Evolutionary conservation across 495 filamentous ascomycete genomes (phyloP).

Genomic region (Xeromyces bisporus): DNA sequence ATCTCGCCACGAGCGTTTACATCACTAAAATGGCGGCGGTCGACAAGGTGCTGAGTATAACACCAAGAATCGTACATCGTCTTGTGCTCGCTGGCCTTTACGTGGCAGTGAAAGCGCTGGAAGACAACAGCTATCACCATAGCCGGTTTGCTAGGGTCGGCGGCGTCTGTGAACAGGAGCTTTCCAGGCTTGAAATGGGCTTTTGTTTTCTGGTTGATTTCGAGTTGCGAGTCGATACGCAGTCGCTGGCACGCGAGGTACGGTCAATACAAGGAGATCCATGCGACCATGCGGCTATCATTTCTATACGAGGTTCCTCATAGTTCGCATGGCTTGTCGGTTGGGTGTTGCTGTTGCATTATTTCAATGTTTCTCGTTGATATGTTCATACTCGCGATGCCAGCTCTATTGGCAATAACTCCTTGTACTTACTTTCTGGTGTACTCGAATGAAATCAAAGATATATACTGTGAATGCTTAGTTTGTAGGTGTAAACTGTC

Average conservation of each 20-base stretch:
- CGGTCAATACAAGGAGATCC: conserved; percentile 9
- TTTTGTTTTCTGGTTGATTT: conserved; percentile 79
- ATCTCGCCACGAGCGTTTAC: conserved; percentile 83
- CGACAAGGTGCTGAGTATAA: conserved; percentile 58
- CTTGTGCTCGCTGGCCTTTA: conserved; percentile 68
- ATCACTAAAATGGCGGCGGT: conserved; percentile 62
- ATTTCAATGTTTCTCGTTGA: not conserved
- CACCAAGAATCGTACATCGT: conserved; percentile 70
- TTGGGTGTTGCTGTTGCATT: not conserved
- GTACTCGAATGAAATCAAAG: too few species aligned
- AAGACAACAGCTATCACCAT: conserved; percentile 79
- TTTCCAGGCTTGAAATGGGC: conserved; percentile 73
- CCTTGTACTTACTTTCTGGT: too few species aligned
- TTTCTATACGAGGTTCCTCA: too few species aligned
- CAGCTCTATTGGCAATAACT: too few species aligned
- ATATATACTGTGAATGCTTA: too few species aligned
- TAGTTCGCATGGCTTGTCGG: not conserved
- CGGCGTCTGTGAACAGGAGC: conserved; percentile 63
- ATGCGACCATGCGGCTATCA: too few species aligned
- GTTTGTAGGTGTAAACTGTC: too few species aligned
- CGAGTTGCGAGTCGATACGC: conserved; percentile 53
- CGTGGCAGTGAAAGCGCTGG: conserved; percentile 82
- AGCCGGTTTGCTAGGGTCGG: conserved; percentile 73
- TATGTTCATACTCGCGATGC: not conserved
- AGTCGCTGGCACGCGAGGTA: conserved; percentile 36